Percentiles rank a stretch among this genome's conserved stretches.
Conservation (phyloP, 2,329 filamentous ascomycete species). For the Verticillium albo-atrum region DNA sequence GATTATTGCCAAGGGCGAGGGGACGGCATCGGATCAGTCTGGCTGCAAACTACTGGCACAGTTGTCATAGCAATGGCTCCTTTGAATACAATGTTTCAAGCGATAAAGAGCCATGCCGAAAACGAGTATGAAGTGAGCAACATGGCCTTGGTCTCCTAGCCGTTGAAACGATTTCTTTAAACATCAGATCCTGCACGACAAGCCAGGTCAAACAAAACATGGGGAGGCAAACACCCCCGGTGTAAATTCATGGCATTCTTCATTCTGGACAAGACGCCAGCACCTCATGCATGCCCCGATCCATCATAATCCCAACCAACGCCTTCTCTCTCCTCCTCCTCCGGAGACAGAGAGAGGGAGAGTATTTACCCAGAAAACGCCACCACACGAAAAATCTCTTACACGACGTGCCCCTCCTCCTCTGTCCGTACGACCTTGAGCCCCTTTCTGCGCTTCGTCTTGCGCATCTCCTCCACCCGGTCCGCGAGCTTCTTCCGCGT, state of each 20-base stretch:
- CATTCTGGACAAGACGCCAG: not conserved
- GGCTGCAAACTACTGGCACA: too few species aligned
- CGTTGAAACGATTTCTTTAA: too few species aligned
- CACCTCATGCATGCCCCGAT: not conserved
- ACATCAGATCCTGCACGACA: too few species aligned
- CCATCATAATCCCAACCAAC: not conserved
- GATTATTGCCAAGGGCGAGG: not conserved
- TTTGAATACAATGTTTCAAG: too few species aligned
- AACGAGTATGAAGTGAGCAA: too few species aligned
- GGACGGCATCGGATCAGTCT: too few species aligned
- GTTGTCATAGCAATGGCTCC: too few species aligned
- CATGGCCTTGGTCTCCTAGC: too few species aligned
- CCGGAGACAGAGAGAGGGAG: not conserved
- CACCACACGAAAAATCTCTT: not conserved
- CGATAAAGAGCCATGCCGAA: too few species aligned
- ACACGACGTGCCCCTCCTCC: slow-evolving; percentile 8
- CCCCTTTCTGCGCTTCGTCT: slow-evolving; percentile 35
- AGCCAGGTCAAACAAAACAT: not conserved
- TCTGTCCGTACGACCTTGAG: slow-evolving; percentile 35
- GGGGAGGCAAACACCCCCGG: not conserved
- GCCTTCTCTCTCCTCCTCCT: not conserved
- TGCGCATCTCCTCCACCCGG: slow-evolving; percentile 42
- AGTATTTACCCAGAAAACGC: not conserved
- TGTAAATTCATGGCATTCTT: not conserved
- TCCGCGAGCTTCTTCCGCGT: slow-evolving; percentile 43